Evolutionary conservation across 345 rosid genomes (phyloP).

Genomic region (Bruguiera sexangula): DNA sequence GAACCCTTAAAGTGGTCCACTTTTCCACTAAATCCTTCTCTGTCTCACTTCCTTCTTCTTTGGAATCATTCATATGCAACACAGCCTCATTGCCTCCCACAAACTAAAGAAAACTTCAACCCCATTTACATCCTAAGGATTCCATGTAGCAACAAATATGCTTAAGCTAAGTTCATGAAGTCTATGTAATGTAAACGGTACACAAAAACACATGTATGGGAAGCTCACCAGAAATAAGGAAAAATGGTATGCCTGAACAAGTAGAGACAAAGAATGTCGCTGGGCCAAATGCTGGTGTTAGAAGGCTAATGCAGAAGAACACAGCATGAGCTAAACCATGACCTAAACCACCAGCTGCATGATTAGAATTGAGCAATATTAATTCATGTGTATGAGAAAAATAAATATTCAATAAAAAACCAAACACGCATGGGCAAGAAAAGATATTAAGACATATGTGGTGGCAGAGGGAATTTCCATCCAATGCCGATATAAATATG

Average conservation of each 20-base stretch:
- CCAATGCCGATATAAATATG: background rate
- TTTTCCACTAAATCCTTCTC: background rate
- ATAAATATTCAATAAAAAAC: background rate
- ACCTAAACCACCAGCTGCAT: slow-evolving; percentile 99
- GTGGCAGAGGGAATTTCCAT: too few species aligned
- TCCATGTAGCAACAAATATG: background rate
- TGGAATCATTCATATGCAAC: background rate
- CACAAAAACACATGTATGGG: background rate
- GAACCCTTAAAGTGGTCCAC: background rate
- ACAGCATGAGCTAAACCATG: slow-evolving; percentile 98
- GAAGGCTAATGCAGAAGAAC: slow-evolving; percentile 89
- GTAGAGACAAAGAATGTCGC: slow-evolving; percentile 75
- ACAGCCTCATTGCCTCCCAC: background rate
- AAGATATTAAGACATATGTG: background rate
- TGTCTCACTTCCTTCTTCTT: background rate
- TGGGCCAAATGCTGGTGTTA: slow-evolving; percentile 95
- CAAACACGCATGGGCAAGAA: slow-evolving; percentile 12
- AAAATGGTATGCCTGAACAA: slow-evolving; percentile 82
- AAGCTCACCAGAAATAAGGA: slow-evolving; percentile 85
- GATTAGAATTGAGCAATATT: slow-evolving; percentile 26
- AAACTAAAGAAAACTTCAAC: background rate
- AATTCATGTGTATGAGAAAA: slow-evolving; percentile 14
- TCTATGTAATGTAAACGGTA: background rate
- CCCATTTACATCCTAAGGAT: too few species aligned
- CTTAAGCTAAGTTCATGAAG: background rate